Conservation (phyloP, 78 protist genomes). For the Anaeramoeba flamelloides region DNA sequence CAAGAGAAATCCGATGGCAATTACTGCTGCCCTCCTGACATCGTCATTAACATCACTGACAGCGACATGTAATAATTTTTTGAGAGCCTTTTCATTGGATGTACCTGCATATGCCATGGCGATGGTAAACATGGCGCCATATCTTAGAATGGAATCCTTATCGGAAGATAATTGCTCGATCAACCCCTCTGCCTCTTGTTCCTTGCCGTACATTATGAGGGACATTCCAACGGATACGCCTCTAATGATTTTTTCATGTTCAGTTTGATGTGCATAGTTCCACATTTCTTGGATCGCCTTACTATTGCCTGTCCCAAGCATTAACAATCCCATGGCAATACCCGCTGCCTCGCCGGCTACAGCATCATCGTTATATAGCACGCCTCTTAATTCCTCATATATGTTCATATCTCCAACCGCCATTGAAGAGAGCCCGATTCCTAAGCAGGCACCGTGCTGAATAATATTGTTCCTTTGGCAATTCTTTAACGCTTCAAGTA, state of each 20-base stretch:
- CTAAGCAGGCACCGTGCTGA: constrained; percentile 90
- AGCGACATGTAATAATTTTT: constrained; percentile 76
- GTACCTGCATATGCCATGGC: constrained; percentile 84
- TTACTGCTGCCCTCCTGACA: constrained; percentile 92
- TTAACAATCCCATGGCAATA: constrained; percentile 76
- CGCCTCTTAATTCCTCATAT: constrained; percentile 22
- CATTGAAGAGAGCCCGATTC: constrained; percentile 81
- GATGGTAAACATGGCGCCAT: constrained; percentile 69
- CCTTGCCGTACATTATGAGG: constrained; percentile 59
- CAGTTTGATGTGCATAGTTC: constrained; percentile 77
- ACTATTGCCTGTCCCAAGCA: constrained; percentile 63
- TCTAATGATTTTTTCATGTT: constrained; percentile 89
- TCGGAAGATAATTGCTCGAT: constrained; percentile 50
- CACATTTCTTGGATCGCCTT: constrained; percentile 61
- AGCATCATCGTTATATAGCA: constrained; percentile 53
- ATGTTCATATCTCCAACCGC: constrained; percentile 45
- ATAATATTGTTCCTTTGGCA: constrained; percentile 29
- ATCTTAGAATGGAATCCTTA: constrained; percentile 51
- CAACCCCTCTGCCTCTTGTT: constrained; percentile 39
- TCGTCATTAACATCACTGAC: constrained; percentile 86
- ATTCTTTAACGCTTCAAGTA: constrained; percentile 17
- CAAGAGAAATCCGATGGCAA: constrained; percentile 76
- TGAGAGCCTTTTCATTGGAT: constrained; percentile 57
- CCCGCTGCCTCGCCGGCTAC: constrained; percentile 92
- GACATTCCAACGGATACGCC: constrained; percentile 70